phyloP scores from a whole-genome alignment of 768 basidiomycete genomes.

The Mycena maculata region DNA sequence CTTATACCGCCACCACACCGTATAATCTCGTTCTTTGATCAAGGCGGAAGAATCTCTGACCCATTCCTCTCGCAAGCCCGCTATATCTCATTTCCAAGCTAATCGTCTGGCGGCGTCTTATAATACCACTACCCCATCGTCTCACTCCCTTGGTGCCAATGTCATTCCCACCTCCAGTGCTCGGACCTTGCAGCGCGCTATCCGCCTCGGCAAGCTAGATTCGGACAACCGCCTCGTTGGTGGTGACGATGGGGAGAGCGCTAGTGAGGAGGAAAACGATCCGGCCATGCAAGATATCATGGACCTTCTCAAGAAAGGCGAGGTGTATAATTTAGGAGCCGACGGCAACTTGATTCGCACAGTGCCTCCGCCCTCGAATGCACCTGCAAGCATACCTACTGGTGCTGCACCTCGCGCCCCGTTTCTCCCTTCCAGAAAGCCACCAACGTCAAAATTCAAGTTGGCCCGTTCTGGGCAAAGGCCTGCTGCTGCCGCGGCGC shows the following conservation, averaged over 20 bases:
- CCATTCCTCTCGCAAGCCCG: constrained; percentile 52
- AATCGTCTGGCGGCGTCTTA: constrained; percentile 63
- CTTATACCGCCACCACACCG: not conserved
- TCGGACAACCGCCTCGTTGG: constrained; percentile 60
- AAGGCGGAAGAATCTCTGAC: constrained; percentile 24
- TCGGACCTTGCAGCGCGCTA: constrained; percentile 61
- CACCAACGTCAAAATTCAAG: constrained; percentile 64
- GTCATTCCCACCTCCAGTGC: constrained; percentile 58
- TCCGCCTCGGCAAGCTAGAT: constrained; percentile 69
- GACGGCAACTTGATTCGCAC: constrained; percentile 49
- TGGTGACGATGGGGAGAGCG: constrained; percentile 63
- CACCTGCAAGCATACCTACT: constrained; percentile 15
- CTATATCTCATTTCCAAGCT: constrained; percentile 75
- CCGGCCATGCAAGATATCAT: constrained; percentile 58
- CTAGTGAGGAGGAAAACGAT: constrained; percentile 65
- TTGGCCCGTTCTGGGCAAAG: constrained; percentile 45
- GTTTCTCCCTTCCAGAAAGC: constrained; percentile 44
- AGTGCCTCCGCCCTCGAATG: constrained; percentile 31
- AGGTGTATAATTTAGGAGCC: constrained; percentile 66
- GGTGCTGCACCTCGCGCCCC: constrained; percentile 28
- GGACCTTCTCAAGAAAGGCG: constrained; percentile 62
- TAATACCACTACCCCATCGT: constrained; percentile 50
- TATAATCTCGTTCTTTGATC: constrained; percentile 10
- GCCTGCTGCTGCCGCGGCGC: not conserved
- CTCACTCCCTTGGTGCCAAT: constrained; percentile 55